A percentile compares a stretch with the other conserved stretches of the same genome.
phyloP scores from a whole-genome alignment of 768 basidiomycete genomes.

The Pisolithus sp. region DNA sequence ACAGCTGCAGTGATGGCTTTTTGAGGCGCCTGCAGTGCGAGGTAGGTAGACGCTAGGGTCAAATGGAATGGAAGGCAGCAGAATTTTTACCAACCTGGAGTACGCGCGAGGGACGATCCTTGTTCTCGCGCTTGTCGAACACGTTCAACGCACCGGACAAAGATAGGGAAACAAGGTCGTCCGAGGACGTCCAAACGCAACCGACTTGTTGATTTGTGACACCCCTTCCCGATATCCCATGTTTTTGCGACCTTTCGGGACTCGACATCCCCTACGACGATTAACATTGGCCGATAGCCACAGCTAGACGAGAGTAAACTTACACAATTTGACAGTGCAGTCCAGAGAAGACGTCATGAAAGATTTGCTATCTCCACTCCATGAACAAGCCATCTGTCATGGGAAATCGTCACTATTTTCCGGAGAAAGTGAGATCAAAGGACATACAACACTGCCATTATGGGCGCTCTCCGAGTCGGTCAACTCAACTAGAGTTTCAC shows the following conservation, averaged over 20 bases:
- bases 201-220: conserved; percentile 82
- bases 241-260: conserved; percentile 57
- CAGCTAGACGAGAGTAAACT: conserved; percentile 16
- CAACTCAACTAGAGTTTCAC: conserved; percentile 68
- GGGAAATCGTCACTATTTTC: neutral
- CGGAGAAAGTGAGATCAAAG: neutral
- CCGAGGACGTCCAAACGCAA: conserved; percentile 71
- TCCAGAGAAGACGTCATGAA: conserved; percentile 84
- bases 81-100: conserved; percentile 46
- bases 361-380: conserved; percentile 69
- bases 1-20: conserved; percentile 68
- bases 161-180: conserved; percentile 75
- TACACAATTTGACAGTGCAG: conserved; percentile 82
- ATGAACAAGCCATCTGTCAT: conserved; percentile 63
- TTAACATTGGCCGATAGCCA: neutral
- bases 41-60: neutral
- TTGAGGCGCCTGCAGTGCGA: conserved; percentile 60
- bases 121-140: conserved; percentile 62
- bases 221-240: conserved; percentile 71
- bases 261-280: conserved; percentile 68
- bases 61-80: neutral
- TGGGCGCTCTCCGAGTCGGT: conserved; percentile 50
- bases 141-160: conserved; percentile 76
- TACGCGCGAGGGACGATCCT: conserved; percentile 52
- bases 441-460: conserved; percentile 68